Base-by-base conservation (phyloP, 768 basidiomycete species). In the Cystofilobasidium macerans region DNA sequence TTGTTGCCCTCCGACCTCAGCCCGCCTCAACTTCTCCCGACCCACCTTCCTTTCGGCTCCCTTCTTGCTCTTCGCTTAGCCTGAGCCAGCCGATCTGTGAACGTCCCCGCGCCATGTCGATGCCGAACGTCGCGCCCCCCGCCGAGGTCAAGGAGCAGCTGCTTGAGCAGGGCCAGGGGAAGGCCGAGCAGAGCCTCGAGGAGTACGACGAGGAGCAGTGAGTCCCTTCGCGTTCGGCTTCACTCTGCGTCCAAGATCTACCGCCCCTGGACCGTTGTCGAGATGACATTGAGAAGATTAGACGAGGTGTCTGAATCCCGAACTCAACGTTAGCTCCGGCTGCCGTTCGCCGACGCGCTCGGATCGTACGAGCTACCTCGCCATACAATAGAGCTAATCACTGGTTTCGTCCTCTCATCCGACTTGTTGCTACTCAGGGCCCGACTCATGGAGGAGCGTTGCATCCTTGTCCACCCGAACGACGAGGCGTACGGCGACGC, bases 361-460 rank as follows among this genome's bases (percentile, higher is more conserved):
- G 16, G 28, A 32, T 54, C 51, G 51, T 54, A 54, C 32, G 57
- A 40, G 35, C 64, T 48, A 28, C 30, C 57, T 58, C 22, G 3
- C 35, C 22, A 28, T 2, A 38, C 35, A 18, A 28, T 2, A 6
- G 33, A 47, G 36, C 53, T 43, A 65, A 38, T 40, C 32, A 0
- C 2, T 2, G 12, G 32, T 22, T 54, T 47, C 43, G 11, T 0
- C 47, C 30, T n/a, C 28, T 24, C 6, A 11, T 30, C 28, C 51
- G 14, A 2, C 7, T 32, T 16, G 14, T 12, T 47, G 20, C 20
- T 65, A 16, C 2, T n/a, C 16, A 66, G 65, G 75, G 89, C 90
- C 40, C 82, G 86, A 68, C 81, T 99, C 65, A 99, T 99, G 95
- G 89, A 92, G 71, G 95, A 99, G 77, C 80, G 77, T 54, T 77